phyloP scores from a whole-genome alignment of 179 eudicot species.

The Camellia oleifera region DNA sequence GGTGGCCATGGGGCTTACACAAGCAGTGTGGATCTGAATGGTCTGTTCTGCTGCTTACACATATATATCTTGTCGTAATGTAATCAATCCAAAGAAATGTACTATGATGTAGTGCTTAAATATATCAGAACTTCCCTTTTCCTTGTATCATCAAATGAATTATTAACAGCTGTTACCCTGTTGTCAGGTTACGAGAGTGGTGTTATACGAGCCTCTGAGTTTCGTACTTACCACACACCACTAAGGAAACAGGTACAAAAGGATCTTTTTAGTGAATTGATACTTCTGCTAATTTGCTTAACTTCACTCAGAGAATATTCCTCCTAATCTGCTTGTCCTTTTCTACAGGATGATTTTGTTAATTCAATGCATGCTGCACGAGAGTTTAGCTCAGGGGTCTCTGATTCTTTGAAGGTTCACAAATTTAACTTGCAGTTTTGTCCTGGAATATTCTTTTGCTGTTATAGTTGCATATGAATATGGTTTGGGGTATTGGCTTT shows the following conservation, averaged over 20 bases:
- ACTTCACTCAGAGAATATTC: not conserved
- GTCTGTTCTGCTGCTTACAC: slow-evolving; percentile 25
- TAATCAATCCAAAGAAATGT: not conserved
- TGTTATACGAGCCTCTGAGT: slow-evolving; percentile 77
- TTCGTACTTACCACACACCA: slow-evolving; percentile 94
- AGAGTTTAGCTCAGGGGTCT: slow-evolving; percentile 78
- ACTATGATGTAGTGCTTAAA: not conserved
- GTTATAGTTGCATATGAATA: not conserved
- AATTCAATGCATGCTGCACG: slow-evolving; percentile 89
- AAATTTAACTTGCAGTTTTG: not conserved
- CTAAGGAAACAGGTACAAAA: slow-evolving; percentile 80
- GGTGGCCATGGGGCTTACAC: slow-evolving; percentile 99
- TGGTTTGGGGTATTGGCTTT: not conserved
- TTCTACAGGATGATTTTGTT: slow-evolving; percentile 70
- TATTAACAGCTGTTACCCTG: slow-evolving; percentile 3
- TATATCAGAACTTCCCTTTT: not conserved
- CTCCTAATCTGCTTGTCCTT: slow-evolving; percentile 16
- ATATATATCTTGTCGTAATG: not conserved
- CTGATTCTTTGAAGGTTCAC: slow-evolving; percentile 74
- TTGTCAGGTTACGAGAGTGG: slow-evolving; percentile 73
- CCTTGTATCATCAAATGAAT: not conserved
- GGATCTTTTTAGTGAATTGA: not conserved
- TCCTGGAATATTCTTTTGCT: not conserved
- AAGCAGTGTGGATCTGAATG: slow-evolving; percentile 74
- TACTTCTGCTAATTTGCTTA: slow-evolving; percentile 9